Conservation (phyloP, 1,139 yeast species). For the Taphrina wiesneri region DNA sequence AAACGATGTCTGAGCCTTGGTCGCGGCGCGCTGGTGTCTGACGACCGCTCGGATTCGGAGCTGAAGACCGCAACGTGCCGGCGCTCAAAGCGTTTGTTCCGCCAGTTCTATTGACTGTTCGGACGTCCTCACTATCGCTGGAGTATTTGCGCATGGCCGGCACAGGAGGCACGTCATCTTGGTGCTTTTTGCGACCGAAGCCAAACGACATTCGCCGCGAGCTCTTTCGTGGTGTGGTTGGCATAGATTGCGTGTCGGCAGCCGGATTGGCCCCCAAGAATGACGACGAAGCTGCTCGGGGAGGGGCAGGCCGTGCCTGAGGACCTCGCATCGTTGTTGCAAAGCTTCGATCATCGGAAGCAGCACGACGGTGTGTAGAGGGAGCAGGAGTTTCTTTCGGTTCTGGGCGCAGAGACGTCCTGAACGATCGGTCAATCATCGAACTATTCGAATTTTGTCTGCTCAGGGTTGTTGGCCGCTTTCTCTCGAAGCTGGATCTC, state of each 20-base stretch:
- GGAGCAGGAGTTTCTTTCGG: not conserved
- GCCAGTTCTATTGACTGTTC: not conserved
- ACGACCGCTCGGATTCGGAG: not conserved
- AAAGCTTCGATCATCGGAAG: conserved; percentile 23
- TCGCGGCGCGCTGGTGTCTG: not conserved
- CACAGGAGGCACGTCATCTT: conserved; percentile 25
- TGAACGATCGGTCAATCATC: conserved; percentile 23
- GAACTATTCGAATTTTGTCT: conserved; percentile 26
- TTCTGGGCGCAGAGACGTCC: conserved; percentile 24
- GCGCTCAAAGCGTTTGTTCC: conserved; percentile 10
- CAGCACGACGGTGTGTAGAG: conserved; percentile 16
- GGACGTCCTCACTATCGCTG: conserved; percentile 7
- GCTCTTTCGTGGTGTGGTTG: conserved; percentile 21
- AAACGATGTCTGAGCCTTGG: not conserved
- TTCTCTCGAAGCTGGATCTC: conserved; percentile 23
- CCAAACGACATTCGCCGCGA: conserved; percentile 29
- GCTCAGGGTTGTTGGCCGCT: conserved; percentile 9
- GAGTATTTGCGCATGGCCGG: conserved; percentile 24
- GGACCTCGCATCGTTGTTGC: conserved; percentile 8
- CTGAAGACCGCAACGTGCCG: conserved; percentile 18
- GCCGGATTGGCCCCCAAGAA: not conserved
- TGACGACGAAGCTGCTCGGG: conserved; percentile 4
- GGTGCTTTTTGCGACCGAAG: conserved; percentile 18
- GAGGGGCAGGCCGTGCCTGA: conserved; percentile 7
- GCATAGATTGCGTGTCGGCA: conserved; percentile 9